Evolutionary conservation across 352 stramenopile genomes (phyloP), one percentile per base, ranked within the genome.

Genomic region (Globisporangium alternatum): DNA sequence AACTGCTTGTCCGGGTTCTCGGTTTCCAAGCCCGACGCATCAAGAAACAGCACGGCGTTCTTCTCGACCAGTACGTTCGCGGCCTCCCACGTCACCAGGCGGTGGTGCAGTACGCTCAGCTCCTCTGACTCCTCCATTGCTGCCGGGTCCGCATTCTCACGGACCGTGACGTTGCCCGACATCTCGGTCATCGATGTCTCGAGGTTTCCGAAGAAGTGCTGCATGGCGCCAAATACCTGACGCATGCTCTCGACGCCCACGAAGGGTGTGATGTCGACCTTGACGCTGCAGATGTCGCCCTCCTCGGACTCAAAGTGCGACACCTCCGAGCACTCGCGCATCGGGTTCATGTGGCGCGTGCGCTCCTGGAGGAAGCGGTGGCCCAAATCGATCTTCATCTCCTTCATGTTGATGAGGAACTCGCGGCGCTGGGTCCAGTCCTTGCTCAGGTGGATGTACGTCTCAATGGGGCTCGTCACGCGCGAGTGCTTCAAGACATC

Each of bases 251-350:
- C 30, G 22, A 69, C 60, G 21, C 58, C 69, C n/a, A 62, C 39
- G 52, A 86, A 62, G 25, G 75, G 75, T 19, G 72, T 79, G 19
- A 86, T 69, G 59, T 81, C 75, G 30, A 80, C 78, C 53, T 72
- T 62, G 22, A 69, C 56, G n/a, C 68, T 41, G 51, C 58, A 74
- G 13, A 74, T 54, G 48, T 78, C 70, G 6, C 68, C 66, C 35
- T 81, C 71, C 15, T 49, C 62, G 19, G 56, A 59, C 49, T 72
- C 68, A 28, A 75, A 77, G 9, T 65, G 66, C 52, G 78, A 73
- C 9, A 68, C 44, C 17, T 81, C 72, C 28, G 61, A 66, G 55
- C 70, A 77, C 41, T 74, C 68, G 6, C 57, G 64, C 17, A 77
- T 49, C 52, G 76, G 62, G 28, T 64, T 56, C 66, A 83, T 74